These are phyloP conservation scores for Ramalina peruviana DNA, from an alignment of 495 filamentous ascomycete species.

Conservation along the genomic window DNA sequence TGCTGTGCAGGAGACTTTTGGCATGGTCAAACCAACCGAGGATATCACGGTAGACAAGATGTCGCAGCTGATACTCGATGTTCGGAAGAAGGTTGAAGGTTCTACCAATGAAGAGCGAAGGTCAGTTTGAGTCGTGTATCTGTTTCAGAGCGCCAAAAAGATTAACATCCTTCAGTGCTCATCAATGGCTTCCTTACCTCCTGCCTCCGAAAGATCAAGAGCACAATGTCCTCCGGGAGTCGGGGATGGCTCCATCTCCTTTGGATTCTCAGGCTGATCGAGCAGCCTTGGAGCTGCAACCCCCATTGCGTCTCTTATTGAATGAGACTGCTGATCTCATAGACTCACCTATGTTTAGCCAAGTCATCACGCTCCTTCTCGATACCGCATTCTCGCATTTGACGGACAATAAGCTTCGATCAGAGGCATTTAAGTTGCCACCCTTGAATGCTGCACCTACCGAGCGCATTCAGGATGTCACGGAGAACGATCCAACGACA, in stretches of 20 bases:
- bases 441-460: conserved; percentile 23
- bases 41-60: conserved; percentile 68
- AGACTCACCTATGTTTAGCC: conserved; percentile 78
- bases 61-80: conserved; percentile 60
- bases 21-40: conserved; percentile 71
- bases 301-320: conserved; percentile 63
- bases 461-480: conserved; percentile 27
- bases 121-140: conserved; percentile 24
- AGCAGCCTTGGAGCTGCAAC: conserved; percentile 29
- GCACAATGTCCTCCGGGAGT: conserved; percentile 66
- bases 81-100: conserved; percentile 75
- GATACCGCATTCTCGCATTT: conserved; percentile 75
- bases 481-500: not conserved
- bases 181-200: conserved; percentile 70
- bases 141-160: not conserved
- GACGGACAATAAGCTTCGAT: conserved; percentile 60
- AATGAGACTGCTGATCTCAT: conserved; percentile 94
- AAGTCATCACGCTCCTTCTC: conserved; percentile 71
- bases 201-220: conserved; percentile 70
- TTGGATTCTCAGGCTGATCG: conserved; percentile 9
- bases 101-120: conserved; percentile 49
- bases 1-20: conserved; percentile 78
- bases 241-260: conserved; percentile 52
- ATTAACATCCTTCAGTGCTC: conserved; percentile 18
- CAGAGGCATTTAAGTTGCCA: conserved; percentile 59